Conservation (phyloP, 108 stramenopile species). For the Seminavis robusta region DNA sequence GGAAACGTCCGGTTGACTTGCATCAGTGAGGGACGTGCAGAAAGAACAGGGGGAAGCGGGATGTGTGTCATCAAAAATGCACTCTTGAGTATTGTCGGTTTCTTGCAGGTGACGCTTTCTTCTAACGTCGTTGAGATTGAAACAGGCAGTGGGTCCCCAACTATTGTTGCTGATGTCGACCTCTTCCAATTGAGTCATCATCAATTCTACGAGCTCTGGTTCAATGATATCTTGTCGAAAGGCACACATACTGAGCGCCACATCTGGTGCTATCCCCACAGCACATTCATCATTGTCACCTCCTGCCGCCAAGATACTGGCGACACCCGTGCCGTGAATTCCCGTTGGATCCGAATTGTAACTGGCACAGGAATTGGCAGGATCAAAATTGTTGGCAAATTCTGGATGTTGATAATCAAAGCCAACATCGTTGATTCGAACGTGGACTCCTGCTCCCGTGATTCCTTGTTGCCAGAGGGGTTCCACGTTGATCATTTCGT, state of each 20-base stretch:
- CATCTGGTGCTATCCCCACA: slow-evolving; percentile 26
- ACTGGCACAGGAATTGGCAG: neutral
- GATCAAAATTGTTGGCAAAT: slow-evolving; percentile 6
- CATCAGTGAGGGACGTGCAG: slow-evolving; percentile 5
- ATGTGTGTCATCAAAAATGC: too few species aligned
- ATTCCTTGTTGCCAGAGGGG: slow-evolving; percentile 25
- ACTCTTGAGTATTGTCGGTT: too few species aligned
- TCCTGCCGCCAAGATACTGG: slow-evolving; percentile 11
- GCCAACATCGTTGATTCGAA: slow-evolving; percentile 42
- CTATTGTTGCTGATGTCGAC: slow-evolving; percentile 32
- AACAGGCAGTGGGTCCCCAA: slow-evolving; percentile 12
- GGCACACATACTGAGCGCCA: slow-evolving; percentile 15
- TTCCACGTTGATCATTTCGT: slow-evolving; percentile 26
- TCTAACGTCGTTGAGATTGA: neutral
- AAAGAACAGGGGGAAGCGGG: slow-evolving; percentile 9
- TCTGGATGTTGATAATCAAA: slow-evolving; percentile 24
- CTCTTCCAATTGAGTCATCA: slow-evolving; percentile 6
- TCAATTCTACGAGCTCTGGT: too few species aligned
- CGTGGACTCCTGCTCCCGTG: slow-evolving; percentile 16
- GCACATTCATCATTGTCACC: slow-evolving; percentile 25
- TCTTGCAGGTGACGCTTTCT: too few species aligned
- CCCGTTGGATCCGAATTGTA: neutral
- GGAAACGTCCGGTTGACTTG: neutral
- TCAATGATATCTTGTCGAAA: too few species aligned
- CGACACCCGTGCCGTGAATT: slow-evolving; percentile 24